Evolutionary conservation across 2,329 filamentous ascomycete species (phyloP).

Genomic region (Phaeosphaeria sp.): DNA sequence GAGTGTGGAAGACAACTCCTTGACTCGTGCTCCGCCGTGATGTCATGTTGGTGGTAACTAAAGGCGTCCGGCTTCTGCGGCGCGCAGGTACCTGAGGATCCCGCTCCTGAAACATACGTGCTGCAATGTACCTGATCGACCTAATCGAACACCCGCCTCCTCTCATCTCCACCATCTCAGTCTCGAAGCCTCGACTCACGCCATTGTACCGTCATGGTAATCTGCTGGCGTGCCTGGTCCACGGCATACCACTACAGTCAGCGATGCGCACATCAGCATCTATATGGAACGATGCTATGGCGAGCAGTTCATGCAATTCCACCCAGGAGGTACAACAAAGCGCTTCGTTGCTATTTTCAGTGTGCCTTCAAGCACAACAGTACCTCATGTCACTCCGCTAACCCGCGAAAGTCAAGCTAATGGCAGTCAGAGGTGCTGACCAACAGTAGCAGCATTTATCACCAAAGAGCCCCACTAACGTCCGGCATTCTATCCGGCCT

Average conservation of each 20-base stretch:
- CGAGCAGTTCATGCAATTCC: neutral
- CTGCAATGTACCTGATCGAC: slow-evolving; percentile 1
- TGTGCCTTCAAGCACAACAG: neutral
- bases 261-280: neutral
- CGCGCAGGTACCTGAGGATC: slow-evolving; percentile 2
- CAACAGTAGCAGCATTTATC: slow-evolving; percentile 8
- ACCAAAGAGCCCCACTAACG: slow-evolving; percentile 16
- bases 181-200: neutral
- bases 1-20: neutral
- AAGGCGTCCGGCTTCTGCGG: neutral
- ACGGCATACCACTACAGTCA: slow-evolving; percentile 8
- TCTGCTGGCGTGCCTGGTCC: neutral
- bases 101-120: neutral
- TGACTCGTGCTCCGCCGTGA: slow-evolving; percentile 1
- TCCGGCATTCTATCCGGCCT: slow-evolving; percentile 16
- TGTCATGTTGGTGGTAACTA: slow-evolving; percentile 3
- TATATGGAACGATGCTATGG: neutral
- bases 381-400: neutral
- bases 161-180: slow-evolving; percentile 4
- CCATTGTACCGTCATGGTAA: neutral
- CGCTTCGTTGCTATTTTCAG: slow-evolving; percentile 8
- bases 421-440: neutral
- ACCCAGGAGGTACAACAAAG: slow-evolving; percentile 2
- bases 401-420: neutral
- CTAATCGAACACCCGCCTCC: slow-evolving; percentile 1